Base-by-base conservation (phyloP, 1,284 basidiomycete genomes). In the Phaffia rhodozyma region DNA sequence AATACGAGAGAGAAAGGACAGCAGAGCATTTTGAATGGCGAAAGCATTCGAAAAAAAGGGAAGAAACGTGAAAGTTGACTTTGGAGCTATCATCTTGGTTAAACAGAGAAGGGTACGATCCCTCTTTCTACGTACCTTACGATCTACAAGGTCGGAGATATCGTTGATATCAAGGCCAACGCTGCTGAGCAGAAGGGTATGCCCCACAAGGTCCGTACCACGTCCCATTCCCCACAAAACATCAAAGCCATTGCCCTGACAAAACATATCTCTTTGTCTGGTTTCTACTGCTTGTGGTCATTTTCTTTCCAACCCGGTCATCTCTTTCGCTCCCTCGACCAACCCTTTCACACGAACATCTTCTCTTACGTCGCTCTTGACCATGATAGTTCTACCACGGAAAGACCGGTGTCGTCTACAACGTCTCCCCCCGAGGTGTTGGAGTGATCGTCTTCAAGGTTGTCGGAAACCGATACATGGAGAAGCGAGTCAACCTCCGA, bases 121-220 rank as follows among this genome's bases (percentile, higher is more conserved):
- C 89, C 89, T 77, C 71, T 97, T 75, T 91, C 92, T 71, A 97
- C 92, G 61, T 98, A 85, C 85, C 81, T 98, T 75, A 84, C 87
- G 76, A 84, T 85, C 80, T 99, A 88, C 86, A 85, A 86, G 73
- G 84, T 97, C 71, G 94, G 94, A 70, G 94, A 99, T 79, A 97
- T 98, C 75, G 94, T 99, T 72, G 94, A 98, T 82, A 98, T 98
- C 84, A 96, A 96, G 82, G 94, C 94, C 72, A 97, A 99, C 78
- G 85, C 93, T 68, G 90, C 93, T 61, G 89, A 97, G 79, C 96
- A 98, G 84, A 96, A 94, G 87, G 94, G 94, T 79, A 97, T 98
- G 91, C 93, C 94, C 76, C 93, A 97, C 84, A 97, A 97, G 80
- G 75, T 76, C 58, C 66, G 74, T 72, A n/a, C 13, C 9, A 23